Base-by-base conservation (phyloP, 495 filamentous ascomycete genomes). In the Gamarada debralockiae region DNA sequence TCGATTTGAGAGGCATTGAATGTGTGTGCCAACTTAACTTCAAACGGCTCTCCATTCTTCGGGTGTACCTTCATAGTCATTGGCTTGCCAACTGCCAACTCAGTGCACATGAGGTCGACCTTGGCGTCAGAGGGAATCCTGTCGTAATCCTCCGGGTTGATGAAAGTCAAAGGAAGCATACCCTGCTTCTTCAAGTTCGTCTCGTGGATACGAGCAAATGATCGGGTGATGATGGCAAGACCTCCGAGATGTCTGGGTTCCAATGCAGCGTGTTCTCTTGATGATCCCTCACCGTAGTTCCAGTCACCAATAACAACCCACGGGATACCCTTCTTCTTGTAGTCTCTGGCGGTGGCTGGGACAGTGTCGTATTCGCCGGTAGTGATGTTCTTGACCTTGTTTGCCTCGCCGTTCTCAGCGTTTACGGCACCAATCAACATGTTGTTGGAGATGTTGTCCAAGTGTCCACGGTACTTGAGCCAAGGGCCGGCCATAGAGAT, bases 111-210 rank as follows among this genome's bases (percentile, higher is more conserved):
- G 21, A 98, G 75, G 67, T 95, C 89, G 60, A 96, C 82, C 73
- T 85, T 92, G 80, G 96, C 95, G 24, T 91, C 84, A 57, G 90
- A 89, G 66, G 87, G 79, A 74, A 98, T 95, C 78, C 87, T 93
- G 70, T 98, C 93, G 72, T 98, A 98, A 73, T 98, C 93, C 67
- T 84, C 95, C 22, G 95, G 93, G 66, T 97, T 84, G 48, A 81
- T 68, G 75, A 98, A 98, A 60, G 91, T 96, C 45, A 98, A 80
- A 64, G 93, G 93, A 75, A 98, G 89, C 90, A 98, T 93, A 76
- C 93, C 93, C 82, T 98, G 93, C 85, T 98, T 98, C 89, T 98
- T 98, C 77, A 98, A 74, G 82, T 98, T 98, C 77, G 93, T 98
- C 79, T 98, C 93, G 81, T 98, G 93, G 68, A 98, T 98, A 87